These are phyloP conservation scores for Pyrrhoderma noxium DNA, from an alignment of 1,284 basidiomycete species.

Conservation along the genomic window DNA sequence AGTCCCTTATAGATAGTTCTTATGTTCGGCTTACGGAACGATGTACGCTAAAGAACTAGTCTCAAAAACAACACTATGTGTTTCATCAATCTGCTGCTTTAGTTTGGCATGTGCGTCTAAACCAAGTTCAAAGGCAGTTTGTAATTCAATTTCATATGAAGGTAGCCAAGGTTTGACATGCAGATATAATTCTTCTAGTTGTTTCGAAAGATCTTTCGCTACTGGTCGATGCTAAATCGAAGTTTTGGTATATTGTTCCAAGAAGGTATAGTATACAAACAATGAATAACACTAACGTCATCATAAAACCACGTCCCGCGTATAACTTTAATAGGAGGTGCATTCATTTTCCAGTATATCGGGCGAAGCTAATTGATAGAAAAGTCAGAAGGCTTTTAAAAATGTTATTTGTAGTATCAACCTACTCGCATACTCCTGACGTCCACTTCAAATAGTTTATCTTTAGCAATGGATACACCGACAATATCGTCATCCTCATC, in stretches of 20 bases:
- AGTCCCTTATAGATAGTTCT: not conserved
- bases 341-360: slow-evolving; percentile 43
- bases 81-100: slow-evolving; percentile 33
- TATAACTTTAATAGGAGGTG: slow-evolving; percentile 36
- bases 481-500: slow-evolving; percentile 20
- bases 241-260: not conserved
- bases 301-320: slow-evolving; percentile 45
- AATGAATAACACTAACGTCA: slow-evolving; percentile 28
- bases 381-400: slow-evolving; percentile 8
- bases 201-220: slow-evolving; percentile 36
- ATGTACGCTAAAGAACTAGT: slow-evolving; percentile 36
- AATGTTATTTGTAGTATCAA: not conserved
- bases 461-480: slow-evolving; percentile 24
- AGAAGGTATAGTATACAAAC: not conserved
- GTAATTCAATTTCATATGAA: slow-evolving; percentile 40
- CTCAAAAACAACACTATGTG: slow-evolving; percentile 39
- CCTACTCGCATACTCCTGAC: slow-evolving; percentile 26
- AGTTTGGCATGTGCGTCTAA: slow-evolving; percentile 43
- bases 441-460: slow-evolving; percentile 27
- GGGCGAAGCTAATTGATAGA: slow-evolving; percentile 32
- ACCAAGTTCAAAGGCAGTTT: slow-evolving; percentile 36
- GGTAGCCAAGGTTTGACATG: slow-evolving; percentile 33
- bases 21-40: slow-evolving; percentile 27
- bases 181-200: slow-evolving; percentile 29
- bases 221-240: slow-evolving; percentile 25